Evolutionary conservation across 768 basidiomycete species (phyloP).

Genomic region (Psilocybe azurescens): DNA sequence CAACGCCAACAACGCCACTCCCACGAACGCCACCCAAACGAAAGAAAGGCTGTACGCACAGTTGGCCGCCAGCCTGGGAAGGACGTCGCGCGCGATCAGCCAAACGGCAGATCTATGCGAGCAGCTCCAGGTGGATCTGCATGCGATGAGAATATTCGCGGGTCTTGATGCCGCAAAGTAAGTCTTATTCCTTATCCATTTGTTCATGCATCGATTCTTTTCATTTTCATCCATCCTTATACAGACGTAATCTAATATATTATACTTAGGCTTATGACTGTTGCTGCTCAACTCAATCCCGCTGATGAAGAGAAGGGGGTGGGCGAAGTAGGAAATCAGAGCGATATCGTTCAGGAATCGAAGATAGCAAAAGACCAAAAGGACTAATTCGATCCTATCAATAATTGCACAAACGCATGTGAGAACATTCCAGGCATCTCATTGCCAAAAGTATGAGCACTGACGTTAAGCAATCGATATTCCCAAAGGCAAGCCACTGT

Average conservation of each 20-base stretch:
- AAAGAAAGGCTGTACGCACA: constrained; percentile 85
- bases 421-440: background rate
- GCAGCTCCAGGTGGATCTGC: constrained; percentile 74
- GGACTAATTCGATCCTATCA: background rate
- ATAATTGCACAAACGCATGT: too few relatives aligned
- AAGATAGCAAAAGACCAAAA: background rate
- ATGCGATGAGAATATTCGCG: constrained; percentile 80
- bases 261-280: constrained; percentile 44
- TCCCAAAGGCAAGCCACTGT: background rate
- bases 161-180: constrained; percentile 85
- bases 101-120: constrained; percentile 82
- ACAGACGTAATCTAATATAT: background rate
- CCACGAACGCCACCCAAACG: constrained; percentile 71
- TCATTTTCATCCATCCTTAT: background rate
- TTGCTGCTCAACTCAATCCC: constrained; percentile 43
- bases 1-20: constrained; percentile 30
- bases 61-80: constrained; percentile 68
- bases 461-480: background rate
- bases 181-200: constrained; percentile 28
- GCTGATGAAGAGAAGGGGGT: constrained; percentile 28
- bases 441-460: background rate
- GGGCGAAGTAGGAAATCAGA: background rate
- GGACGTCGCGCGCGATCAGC: constrained; percentile 69
- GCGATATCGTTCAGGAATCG: background rate
- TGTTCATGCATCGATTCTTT: background rate